Evolutionary conservation across 2,329 filamentous ascomycete species (phyloP), one percentile per base, ranked within the genome.

Genomic region (Amauroascus verrucosus): DNA sequence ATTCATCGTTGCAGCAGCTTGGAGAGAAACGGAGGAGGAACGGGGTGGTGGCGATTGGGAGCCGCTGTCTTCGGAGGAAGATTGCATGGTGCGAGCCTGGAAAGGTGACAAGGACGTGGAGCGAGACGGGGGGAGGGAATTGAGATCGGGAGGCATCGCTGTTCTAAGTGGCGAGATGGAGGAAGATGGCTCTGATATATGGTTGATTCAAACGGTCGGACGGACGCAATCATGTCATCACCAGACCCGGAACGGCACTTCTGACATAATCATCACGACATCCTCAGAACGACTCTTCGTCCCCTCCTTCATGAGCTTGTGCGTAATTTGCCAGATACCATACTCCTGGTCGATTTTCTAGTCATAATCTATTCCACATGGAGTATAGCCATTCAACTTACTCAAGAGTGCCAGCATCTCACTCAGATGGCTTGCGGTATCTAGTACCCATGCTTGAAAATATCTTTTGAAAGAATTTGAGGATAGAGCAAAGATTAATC

Each of bases 1-100:
- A 65, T 91, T 91, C 68, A 90, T 79, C 41, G 85, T 83, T 6
- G 85, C 86, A 11, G 86, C 82, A 49, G 85, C 86, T 65, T 86
- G 85, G 8, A 93, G 76, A 13, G 85, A 88, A 57, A 80, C 77
- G 38, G 84, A 81, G 32, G 84, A 79, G 48, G 81, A 81, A 60
- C 84, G 77, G 35, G 81, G 79, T 43, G 82, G 82, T 46, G 79
- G 75, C 30, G 80, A 79, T 24, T 81, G 77, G 22, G 79, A 80
- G 18, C 64, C 63, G 5, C 56, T 78, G 73, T 59, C 70, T 49
- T 54, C 59, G 54, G 58, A 26, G 32, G 60, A 56, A 56, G 63
- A 20, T n/a, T 51, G 49, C 49, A 60, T 58, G 56, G 62, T 63
- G 57, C 69, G 65, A 45, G 60, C 57, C 50, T 65, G 65, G 37